Percentiles rank a stretch among this genome's conserved stretches.
Conservation (phyloP, 805 yeast species). For the Lipomyces yamanashiensis region DNA sequence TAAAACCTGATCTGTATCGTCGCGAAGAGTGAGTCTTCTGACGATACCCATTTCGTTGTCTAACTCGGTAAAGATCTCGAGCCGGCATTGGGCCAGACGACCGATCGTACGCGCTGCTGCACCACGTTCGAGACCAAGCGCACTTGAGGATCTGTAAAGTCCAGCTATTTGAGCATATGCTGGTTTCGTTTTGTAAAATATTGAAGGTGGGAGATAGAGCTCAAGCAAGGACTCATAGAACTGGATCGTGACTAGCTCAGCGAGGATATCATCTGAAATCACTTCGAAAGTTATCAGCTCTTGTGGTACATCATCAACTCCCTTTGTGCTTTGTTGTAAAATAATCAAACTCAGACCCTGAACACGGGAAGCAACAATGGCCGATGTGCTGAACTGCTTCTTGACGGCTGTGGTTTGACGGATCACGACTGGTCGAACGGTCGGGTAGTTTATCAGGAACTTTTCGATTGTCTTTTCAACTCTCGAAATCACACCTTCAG, state of each 20-base stretch:
- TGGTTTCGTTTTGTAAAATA: slow-evolving; percentile 13
- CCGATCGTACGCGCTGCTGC: slow-evolving; percentile 31
- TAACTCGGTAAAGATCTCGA: slow-evolving; percentile 17
- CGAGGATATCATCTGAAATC: slow-evolving; percentile 24
- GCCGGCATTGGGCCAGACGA: slow-evolving; percentile 12
- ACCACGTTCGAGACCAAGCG: slow-evolving; percentile 15
- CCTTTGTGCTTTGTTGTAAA: slow-evolving; percentile 14
- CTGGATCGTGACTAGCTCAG: slow-evolving; percentile 22
- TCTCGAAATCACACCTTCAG: slow-evolving; percentile 26
- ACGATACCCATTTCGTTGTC: slow-evolving; percentile 16
- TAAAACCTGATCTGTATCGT: slow-evolving; percentile 22
- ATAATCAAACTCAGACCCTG: slow-evolving; percentile 24
- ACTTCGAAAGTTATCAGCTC: slow-evolving; percentile 14
- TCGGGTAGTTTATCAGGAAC: slow-evolving; percentile 7
- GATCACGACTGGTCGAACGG: slow-evolving; percentile 11
- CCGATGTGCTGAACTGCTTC: not conserved
- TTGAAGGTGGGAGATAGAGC: slow-evolving; percentile 28
- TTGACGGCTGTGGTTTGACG: not conserved
- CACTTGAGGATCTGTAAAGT: slow-evolving; percentile 4
- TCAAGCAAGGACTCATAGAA: slow-evolving; percentile 28
- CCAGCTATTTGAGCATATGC: slow-evolving; percentile 21
- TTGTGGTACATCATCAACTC: slow-evolving; percentile 24
- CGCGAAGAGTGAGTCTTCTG: slow-evolving; percentile 20
- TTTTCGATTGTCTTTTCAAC: slow-evolving; percentile 22
- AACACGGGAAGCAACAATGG: slow-evolving; percentile 19